These are phyloP conservation scores for Gaeumannomyces tritici DNA, from an alignment of 2,329 filamentous ascomycete genomes.

Conservation along the genomic window DNA sequence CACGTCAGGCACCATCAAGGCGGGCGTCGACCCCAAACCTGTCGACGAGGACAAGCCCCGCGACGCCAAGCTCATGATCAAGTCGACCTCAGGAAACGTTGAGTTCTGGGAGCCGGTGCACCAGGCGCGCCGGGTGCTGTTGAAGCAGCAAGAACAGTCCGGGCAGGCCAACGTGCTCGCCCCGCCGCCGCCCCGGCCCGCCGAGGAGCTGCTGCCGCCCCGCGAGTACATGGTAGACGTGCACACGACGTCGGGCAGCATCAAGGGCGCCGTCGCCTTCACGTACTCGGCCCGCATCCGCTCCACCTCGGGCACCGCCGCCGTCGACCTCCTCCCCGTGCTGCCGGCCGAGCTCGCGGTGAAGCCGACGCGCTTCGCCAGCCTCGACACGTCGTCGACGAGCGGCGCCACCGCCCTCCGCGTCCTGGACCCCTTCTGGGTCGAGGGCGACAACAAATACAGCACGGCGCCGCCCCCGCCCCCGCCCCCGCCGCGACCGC, in stretches of 20 bases:
- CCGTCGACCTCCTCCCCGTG: conserved; percentile 32
- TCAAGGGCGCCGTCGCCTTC: conserved; percentile 31
- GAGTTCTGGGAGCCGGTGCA: conserved; percentile 30
- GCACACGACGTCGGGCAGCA: conserved; percentile 31
- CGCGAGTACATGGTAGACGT: conserved; percentile 37
- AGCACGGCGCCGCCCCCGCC: conserved; percentile 6
- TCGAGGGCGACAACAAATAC: conserved; percentile 13
- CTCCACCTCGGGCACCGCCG: conserved; percentile 30
- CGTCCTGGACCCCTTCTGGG: conserved; percentile 35
- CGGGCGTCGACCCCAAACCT: conserved; percentile 29
- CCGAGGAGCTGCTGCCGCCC: conserved; percentile 22
- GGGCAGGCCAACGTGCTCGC: neutral
- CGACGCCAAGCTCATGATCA: conserved; percentile 29
- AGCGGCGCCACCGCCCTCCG: conserved; percentile 30
- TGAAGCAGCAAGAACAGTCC: neutral
- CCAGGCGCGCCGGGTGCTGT: conserved; percentile 8
- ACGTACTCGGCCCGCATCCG: conserved; percentile 23
- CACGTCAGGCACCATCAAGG: conserved; percentile 31
- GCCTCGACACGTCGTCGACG: conserved; percentile 31
- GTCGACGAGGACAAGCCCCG: conserved; percentile 22
- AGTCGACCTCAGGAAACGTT: conserved; percentile 33
- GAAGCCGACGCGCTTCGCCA: conserved; percentile 10
- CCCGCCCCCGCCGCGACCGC: neutral
- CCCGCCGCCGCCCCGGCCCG: neutral
- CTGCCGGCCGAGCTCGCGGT: conserved; percentile 12